These are phyloP conservation scores for Cyclostephanos tholiformis DNA, from an alignment of 108 stramenopile genomes.

Conservation along the genomic window DNA sequence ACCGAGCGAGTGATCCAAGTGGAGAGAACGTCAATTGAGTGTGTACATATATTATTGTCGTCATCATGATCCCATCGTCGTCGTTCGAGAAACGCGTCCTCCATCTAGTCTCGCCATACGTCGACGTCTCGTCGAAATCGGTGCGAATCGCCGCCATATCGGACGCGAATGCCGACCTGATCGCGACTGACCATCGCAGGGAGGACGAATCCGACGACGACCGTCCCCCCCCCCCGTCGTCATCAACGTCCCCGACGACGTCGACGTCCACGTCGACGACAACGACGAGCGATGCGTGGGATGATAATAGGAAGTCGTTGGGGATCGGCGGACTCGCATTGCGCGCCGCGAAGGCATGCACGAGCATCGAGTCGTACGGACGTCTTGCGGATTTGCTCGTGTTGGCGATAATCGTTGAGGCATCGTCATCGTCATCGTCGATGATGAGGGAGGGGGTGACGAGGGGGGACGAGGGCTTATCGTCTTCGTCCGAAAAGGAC, in stretches of 20 bases:
- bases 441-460: not conserved
- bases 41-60: no score
- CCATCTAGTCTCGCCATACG: not conserved
- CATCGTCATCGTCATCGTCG: not conserved
- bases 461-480: not conserved
- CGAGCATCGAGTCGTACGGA: not conserved
- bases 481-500: no score
- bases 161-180: not conserved
- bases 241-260: not conserved
- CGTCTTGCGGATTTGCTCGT: slow-evolving; percentile 7
- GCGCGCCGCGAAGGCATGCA: not conserved
- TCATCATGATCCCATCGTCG: not conserved
- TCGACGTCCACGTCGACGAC: not conserved
- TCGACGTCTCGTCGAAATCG: not conserved
- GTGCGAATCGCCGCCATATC: not conserved
- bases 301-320: not conserved
- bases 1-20: no score
- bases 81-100: not conserved
- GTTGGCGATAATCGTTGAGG: not conserved
- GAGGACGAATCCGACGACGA: no score
- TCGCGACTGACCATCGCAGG: no score
- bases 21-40: no score
- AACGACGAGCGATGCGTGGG: not conserved
- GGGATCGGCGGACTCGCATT: slow-evolving; percentile 6
- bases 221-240: no score